Conservation (phyloP, 129 eudicot genomes). For the Pseudognaphalium luteoalbum region DNA sequence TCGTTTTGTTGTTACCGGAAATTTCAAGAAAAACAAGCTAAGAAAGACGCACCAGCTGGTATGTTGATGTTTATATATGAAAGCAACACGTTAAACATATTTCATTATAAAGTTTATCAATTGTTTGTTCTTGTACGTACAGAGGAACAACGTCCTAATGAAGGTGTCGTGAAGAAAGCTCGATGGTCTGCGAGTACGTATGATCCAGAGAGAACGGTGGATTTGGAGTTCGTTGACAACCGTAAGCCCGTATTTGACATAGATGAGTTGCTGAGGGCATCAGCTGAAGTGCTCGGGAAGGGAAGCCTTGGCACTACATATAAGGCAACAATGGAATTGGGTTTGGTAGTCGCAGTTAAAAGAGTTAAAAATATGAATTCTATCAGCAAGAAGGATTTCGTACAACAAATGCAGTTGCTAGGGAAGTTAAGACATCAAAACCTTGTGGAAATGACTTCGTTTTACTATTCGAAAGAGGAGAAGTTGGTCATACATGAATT, state of each 20-base stretch:
- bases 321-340: conserved; percentile 64
- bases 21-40: conserved; percentile 19
- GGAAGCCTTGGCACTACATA: conserved; percentile 76
- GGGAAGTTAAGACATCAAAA: conserved; percentile 62
- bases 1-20: conserved; percentile 42
- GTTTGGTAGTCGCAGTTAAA: conserved; percentile 53
- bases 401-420: conserved; percentile 67
- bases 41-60: conserved; percentile 33
- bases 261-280: conserved; percentile 69
- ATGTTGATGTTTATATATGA: not conserved
- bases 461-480: conserved; percentile 62
- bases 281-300: conserved; percentile 66
- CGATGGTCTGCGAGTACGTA: conserved; percentile 51
- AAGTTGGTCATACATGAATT: conserved; percentile 61
- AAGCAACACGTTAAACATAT: not conserved
- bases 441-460: conserved; percentile 55
- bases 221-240: conserved; percentile 53
- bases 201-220: conserved; percentile 45
- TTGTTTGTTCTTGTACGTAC: conserved; percentile 1
- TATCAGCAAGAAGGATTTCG: conserved; percentile 57
- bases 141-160: conserved; percentile 27
- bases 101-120: not conserved
- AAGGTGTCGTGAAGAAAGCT: conserved; percentile 27
- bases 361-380: conserved; percentile 46
- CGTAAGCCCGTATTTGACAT: conserved; percentile 49